Evolutionary conservation across 306 rosid genomes (phyloP), one percentile per base, ranked within the genome.

Genomic region (Fragaria nilgerrensis): DNA sequence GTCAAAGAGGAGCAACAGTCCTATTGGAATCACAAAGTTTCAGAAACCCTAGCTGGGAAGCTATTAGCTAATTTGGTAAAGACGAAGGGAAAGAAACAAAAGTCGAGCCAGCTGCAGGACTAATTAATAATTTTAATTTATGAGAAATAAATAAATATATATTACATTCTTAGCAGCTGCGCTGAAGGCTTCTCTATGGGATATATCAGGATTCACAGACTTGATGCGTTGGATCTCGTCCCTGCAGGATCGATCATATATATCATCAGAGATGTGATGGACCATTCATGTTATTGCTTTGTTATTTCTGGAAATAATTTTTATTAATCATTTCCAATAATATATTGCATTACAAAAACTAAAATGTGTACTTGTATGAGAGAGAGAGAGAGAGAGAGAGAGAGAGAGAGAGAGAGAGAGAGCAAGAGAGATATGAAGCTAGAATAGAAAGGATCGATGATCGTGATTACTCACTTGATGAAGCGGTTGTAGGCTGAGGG

Each of bases 191-290:
- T 86, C 89, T 77, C 89, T 82, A 71, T 86, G 89, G n/a, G 89
- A 80, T 53, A 86, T 86, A 80, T 86, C 89, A 39, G 89, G 89
- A 70, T 86, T 82, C 72, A 82, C 89, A 74, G 89, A 82, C 77
- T 86, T 86, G 82, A 86, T 86, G 81, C 89, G 89, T 83, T 86
- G 89, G 86, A 86, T 86, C 85, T 86, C 89, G 74, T 86, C 89
- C 82, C 89, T 86, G 86, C 86, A 79, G 64, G 12, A 52, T 52
- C 64, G 3, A 50, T 36, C 64, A 72, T n/a, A 50, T 4, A 72
- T 12, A 34, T 14, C 47, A 65, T 19, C 25, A 65, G 47, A 65
- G 47, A 65, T 62, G 0, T 19, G 16, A 34, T 34, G 36, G 62
- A 66, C 67, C 74, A 67, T 76, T 76, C 36, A 66, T n/a, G 17